Evolutionary conservation across 75 land plant genomes (phyloP), one percentile per base, ranked within the genome.

Genomic region (Sequoiadendron giganteum): DNA sequence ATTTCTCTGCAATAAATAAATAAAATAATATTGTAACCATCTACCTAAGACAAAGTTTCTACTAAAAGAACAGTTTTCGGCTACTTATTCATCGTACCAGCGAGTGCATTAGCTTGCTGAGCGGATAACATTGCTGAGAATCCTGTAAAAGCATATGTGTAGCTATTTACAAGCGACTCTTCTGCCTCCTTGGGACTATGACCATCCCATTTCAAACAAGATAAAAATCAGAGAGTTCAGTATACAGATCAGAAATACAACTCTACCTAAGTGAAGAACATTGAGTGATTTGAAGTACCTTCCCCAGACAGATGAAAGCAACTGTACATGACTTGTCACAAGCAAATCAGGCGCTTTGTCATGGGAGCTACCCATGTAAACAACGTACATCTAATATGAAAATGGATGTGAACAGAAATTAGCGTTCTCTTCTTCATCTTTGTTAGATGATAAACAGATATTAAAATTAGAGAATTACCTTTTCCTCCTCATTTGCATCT

Each of bases 71-170:
- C 4, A 81, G 65, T 34, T 1, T 25, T 5, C 4, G 38, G 19
- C 25, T 42, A 47, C 48, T 72, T 45, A 87, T 16, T 32, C 11
- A 32, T 34, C 88, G 4, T 90, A 95, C 96, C 89, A 47, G 93
- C 92, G 8, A 95, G 75, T 16, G 83, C 5, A 70, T 86, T 77
- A 40, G 94, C 96, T 89, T 95, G 96, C 45, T 88, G 76, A 78
- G 90, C 85, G 3, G 95, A 91, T 25, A 96, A 95, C 91, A 91
- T 87, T 42, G 97, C 98, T 32, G 98, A 92, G 89, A 96, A 96
- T 10, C 98, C 98, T 36, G 70, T 92, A 84, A 96, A 92, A 83
- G 94, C 92, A 87, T 95, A 94, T 42, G 86, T 80, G 49, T 96
- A 96, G 82, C 90, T 90, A 77, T 93, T 91, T 14, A 93, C 90